Base-by-base conservation (phyloP, 2,329 filamentous ascomycete species). In the Nectriaceae sp. region DNA sequence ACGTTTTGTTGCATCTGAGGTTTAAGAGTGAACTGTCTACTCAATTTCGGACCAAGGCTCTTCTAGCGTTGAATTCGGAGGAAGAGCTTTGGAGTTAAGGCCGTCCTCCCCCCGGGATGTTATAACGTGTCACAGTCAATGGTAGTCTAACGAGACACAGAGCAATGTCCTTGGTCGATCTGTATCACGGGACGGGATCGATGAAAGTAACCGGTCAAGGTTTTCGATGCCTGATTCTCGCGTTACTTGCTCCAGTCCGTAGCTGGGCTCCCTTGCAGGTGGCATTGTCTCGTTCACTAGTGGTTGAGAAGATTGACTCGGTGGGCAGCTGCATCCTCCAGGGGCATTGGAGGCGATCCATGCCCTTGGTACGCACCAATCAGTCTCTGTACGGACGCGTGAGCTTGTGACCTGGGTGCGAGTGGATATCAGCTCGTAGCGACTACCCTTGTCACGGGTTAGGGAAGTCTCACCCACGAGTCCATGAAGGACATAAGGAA, bases 381-480 rank as follows among this genome's bases (percentile, higher is more conserved):
- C 55, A 57, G 49, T 49, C 52, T 49, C 29, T 42, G 46, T 43
- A 38, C 44, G 48, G 49, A 51, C 41, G 38, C 31, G 46, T 54
- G 52, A 59, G 54, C 46, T 49, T 46, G 44, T 51, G 52, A 44
- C 43, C 58, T 53, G 49, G 55, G 49, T 57, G 5, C 31, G 40
- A 45, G 55, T 59, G 56, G 60, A 51, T 46, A 57, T 55, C 42
- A 44, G 54, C 54, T 59, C 46, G 42, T 40, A 48, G 46, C 51
- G 42, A 52, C 41, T 31, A 62, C 51, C 57, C 57, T 60, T 60
- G 56, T 62, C 56, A 43, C 35, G 38, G 40, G 36, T 47, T 41
- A 43, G 42, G 21, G 55, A 56, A 53, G 55, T 60, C 40, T 61
- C 42, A 49, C 60, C 53, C 47, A 52, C 29, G 16, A 36, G 42